Evolutionary conservation across 257 asterid species (phyloP).

Genomic region (Lavandula angustifolia): DNA sequence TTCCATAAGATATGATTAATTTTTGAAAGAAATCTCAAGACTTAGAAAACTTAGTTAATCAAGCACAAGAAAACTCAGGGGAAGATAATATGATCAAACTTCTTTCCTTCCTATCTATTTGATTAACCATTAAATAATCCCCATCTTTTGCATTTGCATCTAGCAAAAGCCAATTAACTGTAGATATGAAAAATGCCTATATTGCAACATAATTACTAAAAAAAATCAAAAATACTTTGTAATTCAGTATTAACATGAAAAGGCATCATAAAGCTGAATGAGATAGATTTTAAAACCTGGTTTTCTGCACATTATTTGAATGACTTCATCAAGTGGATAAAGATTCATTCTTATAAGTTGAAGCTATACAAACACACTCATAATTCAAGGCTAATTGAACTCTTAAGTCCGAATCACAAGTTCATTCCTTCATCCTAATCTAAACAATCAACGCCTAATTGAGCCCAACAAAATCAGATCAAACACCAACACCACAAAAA

Average conservation of each 20-base stretch:
- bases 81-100: too few relatives aligned
- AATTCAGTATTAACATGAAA: neutral
- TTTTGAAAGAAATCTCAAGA: neutral
- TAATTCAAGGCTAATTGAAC: neutral
- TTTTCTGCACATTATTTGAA: conserved; percentile 2
- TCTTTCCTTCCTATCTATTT: too few relatives aligned
- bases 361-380: conserved; percentile 2
- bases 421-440: neutral
- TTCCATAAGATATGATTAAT: neutral
- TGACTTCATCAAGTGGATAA: neutral
- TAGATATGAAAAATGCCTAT: neutral
- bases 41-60: too few relatives aligned
- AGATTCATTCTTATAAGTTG: neutral
- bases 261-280: neutral
- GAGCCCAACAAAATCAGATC: neutral
- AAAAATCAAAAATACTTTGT: neutral
- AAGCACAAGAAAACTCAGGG: too few relatives aligned
- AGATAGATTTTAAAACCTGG: neutral
- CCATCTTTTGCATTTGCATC: too few relatives aligned
- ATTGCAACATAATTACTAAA: neutral
- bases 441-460: neutral
- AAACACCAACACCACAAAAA: neutral
- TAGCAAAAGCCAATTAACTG: neutral
- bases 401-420: neutral
- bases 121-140: too few relatives aligned